Conservation (phyloP, 352 stramenopile genomes). For the Phytophthora meadii region DNA sequence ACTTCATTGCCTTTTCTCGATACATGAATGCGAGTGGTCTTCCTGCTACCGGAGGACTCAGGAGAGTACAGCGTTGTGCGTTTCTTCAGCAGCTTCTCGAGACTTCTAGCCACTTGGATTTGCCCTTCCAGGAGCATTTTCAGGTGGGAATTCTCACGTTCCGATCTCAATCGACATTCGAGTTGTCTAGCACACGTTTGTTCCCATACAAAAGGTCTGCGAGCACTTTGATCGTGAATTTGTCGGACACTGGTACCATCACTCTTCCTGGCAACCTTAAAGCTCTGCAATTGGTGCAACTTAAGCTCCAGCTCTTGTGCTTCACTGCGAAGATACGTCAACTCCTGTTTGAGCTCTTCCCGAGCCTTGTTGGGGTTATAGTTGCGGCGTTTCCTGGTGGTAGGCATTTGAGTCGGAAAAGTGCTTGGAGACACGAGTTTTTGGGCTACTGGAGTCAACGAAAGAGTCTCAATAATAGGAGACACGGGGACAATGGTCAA, state of each 20-base stretch:
- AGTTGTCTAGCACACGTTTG: conserved; percentile 28
- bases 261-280: conserved; percentile 22
- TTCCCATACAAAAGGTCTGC: conserved; percentile 29
- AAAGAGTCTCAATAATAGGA: background rate
- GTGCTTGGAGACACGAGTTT: background rate
- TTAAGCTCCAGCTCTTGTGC: conserved; percentile 27
- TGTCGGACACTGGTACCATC: conserved; percentile 1
- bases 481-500: background rate
- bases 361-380: conserved; percentile 44
- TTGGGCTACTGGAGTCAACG: background rate
- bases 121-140: conserved; percentile 30
- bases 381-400: conserved; percentile 19
- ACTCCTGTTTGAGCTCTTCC: conserved; percentile 28
- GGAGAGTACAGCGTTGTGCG: conserved; percentile 11
- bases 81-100: conserved; percentile 40
- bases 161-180: conserved; percentile 16
- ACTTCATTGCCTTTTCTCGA: conserved; percentile 23
- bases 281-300: conserved; percentile 17
- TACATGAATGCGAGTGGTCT: conserved; percentile 27
- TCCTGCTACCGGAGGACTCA: conserved; percentile 27
- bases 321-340: conserved; percentile 28
- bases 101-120: conserved; percentile 27
- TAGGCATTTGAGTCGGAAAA: background rate
- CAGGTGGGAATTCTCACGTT: conserved; percentile 38
- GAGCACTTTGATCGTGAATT: background rate